Percentiles rank a stretch among this genome's conserved stretches.
Evolutionary conservation across 495 filamentous ascomycete genomes (phyloP).

Genomic region (Aspergillus steynii): DNA sequence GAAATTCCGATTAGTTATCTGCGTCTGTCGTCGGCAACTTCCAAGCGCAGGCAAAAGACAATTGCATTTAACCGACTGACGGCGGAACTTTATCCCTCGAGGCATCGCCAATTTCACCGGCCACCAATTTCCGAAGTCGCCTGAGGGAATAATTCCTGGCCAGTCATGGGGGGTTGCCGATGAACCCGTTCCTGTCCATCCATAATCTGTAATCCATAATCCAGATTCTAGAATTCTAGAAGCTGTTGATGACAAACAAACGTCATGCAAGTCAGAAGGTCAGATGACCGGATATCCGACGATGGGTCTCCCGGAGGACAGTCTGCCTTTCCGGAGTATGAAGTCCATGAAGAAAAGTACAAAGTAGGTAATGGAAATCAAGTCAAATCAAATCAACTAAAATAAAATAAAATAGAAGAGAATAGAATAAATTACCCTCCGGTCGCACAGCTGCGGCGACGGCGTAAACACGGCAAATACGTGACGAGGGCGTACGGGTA

Average conservation of each 20-base stretch:
- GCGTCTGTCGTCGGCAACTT: not conserved
- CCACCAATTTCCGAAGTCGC: conserved; percentile 2
- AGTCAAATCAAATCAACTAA: not conserved
- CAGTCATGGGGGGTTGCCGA: too few species aligned
- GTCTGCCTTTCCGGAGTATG: not conserved
- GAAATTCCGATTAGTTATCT: not conserved
- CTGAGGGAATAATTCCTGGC: not conserved
- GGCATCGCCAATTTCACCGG: conserved; percentile 1
- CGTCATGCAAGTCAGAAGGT: not conserved
- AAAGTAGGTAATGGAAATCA: too few species aligned
- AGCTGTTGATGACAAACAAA: not conserved
- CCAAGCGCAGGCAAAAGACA: not conserved
- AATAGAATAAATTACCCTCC: too few species aligned
- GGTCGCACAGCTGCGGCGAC: too few species aligned
- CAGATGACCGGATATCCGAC: not conserved
- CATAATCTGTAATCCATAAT: too few species aligned
- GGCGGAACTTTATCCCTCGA: conserved; percentile 5
- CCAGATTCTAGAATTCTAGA: not conserved
- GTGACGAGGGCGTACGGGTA: not conserved
- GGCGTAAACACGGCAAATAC: not conserved
- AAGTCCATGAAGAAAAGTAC: not conserved
- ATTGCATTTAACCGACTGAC: conserved; percentile 5
- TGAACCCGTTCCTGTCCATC: not conserved
- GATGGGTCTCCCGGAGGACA: not conserved
- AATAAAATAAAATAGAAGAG: not conserved